Evolutionary conservation across 331 rosid species (phyloP).

Genomic region (Rhamnella rubrinervis): DNA sequence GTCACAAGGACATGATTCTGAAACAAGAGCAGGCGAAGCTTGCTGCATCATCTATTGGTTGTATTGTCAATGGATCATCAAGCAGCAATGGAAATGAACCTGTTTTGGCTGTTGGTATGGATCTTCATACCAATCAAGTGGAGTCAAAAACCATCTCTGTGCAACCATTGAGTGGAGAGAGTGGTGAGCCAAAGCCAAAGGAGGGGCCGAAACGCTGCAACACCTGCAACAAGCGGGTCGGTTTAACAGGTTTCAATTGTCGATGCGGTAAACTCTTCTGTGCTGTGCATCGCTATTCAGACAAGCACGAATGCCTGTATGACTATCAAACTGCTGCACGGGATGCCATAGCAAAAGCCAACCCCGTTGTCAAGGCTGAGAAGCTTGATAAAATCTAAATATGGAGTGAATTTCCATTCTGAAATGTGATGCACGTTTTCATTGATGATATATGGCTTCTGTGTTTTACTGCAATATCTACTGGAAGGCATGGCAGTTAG

Average conservation of each 20-base stretch:
- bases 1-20: slow-evolving; percentile 81
- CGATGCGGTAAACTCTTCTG: slow-evolving; percentile 80
- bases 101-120: slow-evolving; percentile 32
- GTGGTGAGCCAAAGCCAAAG: slow-evolving; percentile 54
- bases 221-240: slow-evolving; percentile 85
- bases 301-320: slow-evolving; percentile 73
- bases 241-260: slow-evolving; percentile 87
- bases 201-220: slow-evolving; percentile 87
- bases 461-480: slow-evolving; percentile 53
- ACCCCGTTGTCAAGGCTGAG: slow-evolving; percentile 84
- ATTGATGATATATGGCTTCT: slow-evolving; percentile 42
- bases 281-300: slow-evolving; percentile 82
- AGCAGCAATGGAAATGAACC: slow-evolving; percentile 50
- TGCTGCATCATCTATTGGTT: slow-evolving; percentile 81
- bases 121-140: slow-evolving; percentile 36
- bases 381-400: slow-evolving; percentile 84
- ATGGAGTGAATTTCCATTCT: slow-evolving; percentile 26
- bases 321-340: slow-evolving; percentile 86
- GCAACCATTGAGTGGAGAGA: slow-evolving; percentile 42
- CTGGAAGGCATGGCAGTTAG: slow-evolving; percentile 46
- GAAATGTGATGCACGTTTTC: slow-evolving; percentile 41
- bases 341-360: slow-evolving; percentile 86
- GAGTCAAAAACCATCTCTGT: slow-evolving; percentile 49
- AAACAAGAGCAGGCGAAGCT: slow-evolving; percentile 85
- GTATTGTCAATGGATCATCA: slow-evolving; percentile 76